Conservation (phyloP, 164 flowering plant species). For the Brasenia schreberi region DNA sequence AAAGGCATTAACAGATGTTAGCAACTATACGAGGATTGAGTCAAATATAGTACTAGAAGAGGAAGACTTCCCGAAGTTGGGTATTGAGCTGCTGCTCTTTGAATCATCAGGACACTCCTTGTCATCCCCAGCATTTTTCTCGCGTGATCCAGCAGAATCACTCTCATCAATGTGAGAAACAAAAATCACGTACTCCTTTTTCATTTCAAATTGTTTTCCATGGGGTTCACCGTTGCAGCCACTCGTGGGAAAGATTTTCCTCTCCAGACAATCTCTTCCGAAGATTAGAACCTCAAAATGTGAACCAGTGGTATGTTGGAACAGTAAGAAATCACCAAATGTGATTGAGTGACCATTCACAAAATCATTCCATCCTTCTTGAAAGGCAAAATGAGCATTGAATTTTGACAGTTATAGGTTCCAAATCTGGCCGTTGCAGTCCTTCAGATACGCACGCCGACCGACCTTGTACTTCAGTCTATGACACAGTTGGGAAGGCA, state of each 20-base stretch:
- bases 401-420: slow-evolving; percentile 14
- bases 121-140: too few relatives aligned
- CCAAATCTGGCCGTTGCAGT: slow-evolving; percentile 29
- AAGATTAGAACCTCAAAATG: slow-evolving; percentile 32
- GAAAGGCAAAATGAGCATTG: slow-evolving; percentile 27
- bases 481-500: slow-evolving; percentile 35
- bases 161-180: too few relatives aligned
- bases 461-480: slow-evolving; percentile 11
- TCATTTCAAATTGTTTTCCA: not conserved
- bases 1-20: too few relatives aligned
- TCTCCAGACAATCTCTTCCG: slow-evolving; percentile 23
- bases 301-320: slow-evolving; percentile 19
- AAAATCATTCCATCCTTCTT: slow-evolving; percentile 42
- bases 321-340: slow-evolving; percentile 30
- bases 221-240: not conserved
- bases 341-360: slow-evolving; percentile 26
- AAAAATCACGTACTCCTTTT: too few relatives aligned
- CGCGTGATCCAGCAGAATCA: too few relatives aligned
- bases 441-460: slow-evolving; percentile 24
- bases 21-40: too few relatives aligned
- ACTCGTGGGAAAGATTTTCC: slow-evolving; percentile 10
- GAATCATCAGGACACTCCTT: too few relatives aligned
- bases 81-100: too few relatives aligned
- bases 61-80: too few relatives aligned
- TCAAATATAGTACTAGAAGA: too few relatives aligned